Evolutionary conservation across 352 stramenopile species (phyloP).

Genomic region (Phytophthora nicotianae): DNA sequence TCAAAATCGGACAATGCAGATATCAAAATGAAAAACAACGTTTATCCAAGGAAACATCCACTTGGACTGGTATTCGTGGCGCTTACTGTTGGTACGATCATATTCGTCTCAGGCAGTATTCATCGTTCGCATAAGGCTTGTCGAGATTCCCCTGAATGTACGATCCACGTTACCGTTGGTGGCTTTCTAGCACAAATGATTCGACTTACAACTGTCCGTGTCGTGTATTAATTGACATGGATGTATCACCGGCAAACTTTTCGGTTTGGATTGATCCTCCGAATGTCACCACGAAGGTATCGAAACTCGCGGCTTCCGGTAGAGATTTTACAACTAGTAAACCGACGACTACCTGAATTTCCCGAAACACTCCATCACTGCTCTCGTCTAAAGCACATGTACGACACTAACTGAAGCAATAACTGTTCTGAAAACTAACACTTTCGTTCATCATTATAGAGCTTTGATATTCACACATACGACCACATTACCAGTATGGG

Average conservation of each 20-base stretch:
- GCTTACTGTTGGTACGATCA: conserved; percentile 17
- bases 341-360: conserved; percentile 27
- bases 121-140: conserved; percentile 25
- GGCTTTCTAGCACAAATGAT: conserved; percentile 4
- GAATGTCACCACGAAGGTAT: conserved; percentile 24
- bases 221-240: conserved; percentile 32
- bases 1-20: neutral
- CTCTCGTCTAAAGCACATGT: conserved; percentile 43
- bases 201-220: conserved; percentile 39
- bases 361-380: conserved; percentile 32
- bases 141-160: conserved; percentile 18
- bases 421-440: neutral
- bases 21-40: neutral
- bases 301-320: conserved; percentile 37
- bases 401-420: conserved; percentile 4
- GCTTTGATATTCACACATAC: conserved; percentile 40
- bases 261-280: conserved; percentile 27
- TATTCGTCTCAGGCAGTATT: conserved; percentile 14
- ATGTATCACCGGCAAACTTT: conserved; percentile 20
- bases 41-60: conserved; percentile 30
- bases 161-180: conserved; percentile 30
- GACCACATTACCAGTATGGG: conserved; percentile 32
- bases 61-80: conserved; percentile 17
- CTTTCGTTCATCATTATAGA: conserved; percentile 11
- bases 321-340: conserved; percentile 41